Evolutionary conservation across 1,284 basidiomycete species (phyloP), one percentile per base, ranked within the genome.

Genomic region (Heterobasidion parviporum): DNA sequence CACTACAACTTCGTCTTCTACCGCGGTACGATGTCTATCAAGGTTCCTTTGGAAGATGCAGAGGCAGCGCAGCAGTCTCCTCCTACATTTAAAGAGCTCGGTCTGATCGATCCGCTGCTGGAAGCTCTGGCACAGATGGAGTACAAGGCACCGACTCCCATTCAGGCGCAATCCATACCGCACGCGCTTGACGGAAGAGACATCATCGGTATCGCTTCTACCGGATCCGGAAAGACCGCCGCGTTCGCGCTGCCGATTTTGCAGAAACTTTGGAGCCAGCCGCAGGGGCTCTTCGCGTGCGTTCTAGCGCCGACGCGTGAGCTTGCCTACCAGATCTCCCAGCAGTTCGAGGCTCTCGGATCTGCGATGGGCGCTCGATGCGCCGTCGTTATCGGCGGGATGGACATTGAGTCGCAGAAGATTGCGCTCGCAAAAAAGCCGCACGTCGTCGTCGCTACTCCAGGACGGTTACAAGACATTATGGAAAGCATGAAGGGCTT

Each of bases 401-500:
- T 97, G 80, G 94, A 98, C 66, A 91, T 89, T 76, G 92, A 96
- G 74, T 80, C 88, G 6, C 97, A 99, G 70, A 84, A 91, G 49
- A 91, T 99, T 60, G 92, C 94, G 7, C 80, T 99, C 47, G 92
- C 94, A 14, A 99, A 98, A 73, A 80, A 84, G 53, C 95, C 95
- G 2, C 95, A 99, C 72, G 80, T 99, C 50, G 81, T 99, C 47
- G 94, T 99, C 16, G 96, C 95, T 32, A 99, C 97, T 0, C 97
- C 97, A 0, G 97, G 97, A 61, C 84, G 97, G 58, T 73, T 99
- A 64, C 83, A 95, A 65, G 94, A 98, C 70, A 97, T 99, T 70
- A 73, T 99, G 52, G 95, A 99, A 70, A 96, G 95, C 66, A 99
- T 97, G 3, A 99, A 99, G 70, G 97, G 97, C 0, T 99, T 99